Evolutionary conservation across 2,329 filamentous ascomycete genomes (phyloP).

Genomic region (Ophiostoma ips): DNA sequence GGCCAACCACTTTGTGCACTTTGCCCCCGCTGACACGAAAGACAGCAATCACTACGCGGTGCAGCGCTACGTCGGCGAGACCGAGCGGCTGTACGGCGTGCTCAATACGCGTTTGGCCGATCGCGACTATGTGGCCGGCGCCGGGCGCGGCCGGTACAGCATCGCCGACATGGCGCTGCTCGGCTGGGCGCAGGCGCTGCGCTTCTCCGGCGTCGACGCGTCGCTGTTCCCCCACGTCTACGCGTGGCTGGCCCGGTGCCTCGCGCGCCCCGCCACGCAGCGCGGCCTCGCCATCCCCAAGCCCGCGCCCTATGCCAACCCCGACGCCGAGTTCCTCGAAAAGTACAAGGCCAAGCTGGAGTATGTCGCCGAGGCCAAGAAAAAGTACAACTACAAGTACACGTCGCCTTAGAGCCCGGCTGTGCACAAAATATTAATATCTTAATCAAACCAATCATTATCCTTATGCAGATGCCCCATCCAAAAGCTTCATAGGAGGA

Average conservation of each 20-base stretch:
- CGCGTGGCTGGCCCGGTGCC: conserved; percentile 52
- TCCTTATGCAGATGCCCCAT: no score
- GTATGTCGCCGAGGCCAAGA: conserved; percentile 27
- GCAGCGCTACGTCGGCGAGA: conserved; percentile 64
- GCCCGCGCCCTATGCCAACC: conserved; percentile 22
- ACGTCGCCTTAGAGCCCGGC: conserved; percentile 22
- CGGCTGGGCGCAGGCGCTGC: conserved; percentile 50
- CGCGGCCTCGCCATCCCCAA: conserved; percentile 50
- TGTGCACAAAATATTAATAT: not conserved
- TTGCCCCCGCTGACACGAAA: conserved; percentile 47
- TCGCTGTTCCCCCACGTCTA: conserved; percentile 49
- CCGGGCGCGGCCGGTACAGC: conserved; percentile 39
- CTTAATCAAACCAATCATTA: not conserved
- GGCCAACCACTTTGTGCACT: conserved; percentile 58
- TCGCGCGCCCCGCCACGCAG: conserved; percentile 43
- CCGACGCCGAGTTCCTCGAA: conserved; percentile 28
- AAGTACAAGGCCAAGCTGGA: conserved; percentile 24
- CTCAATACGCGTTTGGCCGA: conserved; percentile 49
- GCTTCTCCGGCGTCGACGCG: conserved; percentile 49
- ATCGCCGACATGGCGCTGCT: conserved; percentile 61
- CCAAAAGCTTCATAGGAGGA: no score
- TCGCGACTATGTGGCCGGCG: conserved; percentile 40
- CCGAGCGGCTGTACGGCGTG: conserved; percentile 58
- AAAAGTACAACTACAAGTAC: conserved; percentile 34
- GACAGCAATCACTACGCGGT: conserved; percentile 55